phyloP scores from a whole-genome alignment of 306 rosid species.

The Quercus bicolor region DNA sequence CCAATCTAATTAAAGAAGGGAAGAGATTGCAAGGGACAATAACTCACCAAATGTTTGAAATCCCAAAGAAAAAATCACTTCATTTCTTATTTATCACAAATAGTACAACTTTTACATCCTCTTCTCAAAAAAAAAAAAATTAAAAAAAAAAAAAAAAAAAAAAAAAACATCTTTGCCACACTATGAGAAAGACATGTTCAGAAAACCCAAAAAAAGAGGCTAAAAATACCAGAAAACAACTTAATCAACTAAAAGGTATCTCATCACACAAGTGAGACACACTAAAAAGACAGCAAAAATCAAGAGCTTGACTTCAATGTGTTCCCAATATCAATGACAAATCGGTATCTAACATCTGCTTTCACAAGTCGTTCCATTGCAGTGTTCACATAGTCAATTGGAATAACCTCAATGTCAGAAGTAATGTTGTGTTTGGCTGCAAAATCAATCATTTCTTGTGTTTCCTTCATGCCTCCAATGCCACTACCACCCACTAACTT shows the following conservation, averaged over 20 bases:
- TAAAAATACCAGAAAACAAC: background rate
- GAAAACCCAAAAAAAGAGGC: too few relatives aligned
- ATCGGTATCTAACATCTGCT: background rate
- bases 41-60: background rate
- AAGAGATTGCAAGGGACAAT: background rate
- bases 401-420: background rate
- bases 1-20: background rate
- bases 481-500: constrained; percentile 19
- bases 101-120: too few relatives aligned
- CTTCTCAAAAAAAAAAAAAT: too few relatives aligned
- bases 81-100: too few relatives aligned
- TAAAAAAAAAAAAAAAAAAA: too few relatives aligned
- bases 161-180: too few relatives aligned
- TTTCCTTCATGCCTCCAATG: constrained; percentile 32
- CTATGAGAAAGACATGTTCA: too few relatives aligned
- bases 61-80: background rate
- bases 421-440: background rate
- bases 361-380: constrained; percentile 10
- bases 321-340: constrained; percentile 2
- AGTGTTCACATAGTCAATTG: constrained; percentile 1
- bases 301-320: constrained; percentile 12
- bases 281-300: background rate
- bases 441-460: constrained; percentile 24
- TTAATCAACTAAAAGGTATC: background rate
- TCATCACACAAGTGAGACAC: background rate